Evolutionary conservation across 2,329 filamentous ascomycete genomes (phyloP).

Genomic region (Fusarium sulawesiense): DNA sequence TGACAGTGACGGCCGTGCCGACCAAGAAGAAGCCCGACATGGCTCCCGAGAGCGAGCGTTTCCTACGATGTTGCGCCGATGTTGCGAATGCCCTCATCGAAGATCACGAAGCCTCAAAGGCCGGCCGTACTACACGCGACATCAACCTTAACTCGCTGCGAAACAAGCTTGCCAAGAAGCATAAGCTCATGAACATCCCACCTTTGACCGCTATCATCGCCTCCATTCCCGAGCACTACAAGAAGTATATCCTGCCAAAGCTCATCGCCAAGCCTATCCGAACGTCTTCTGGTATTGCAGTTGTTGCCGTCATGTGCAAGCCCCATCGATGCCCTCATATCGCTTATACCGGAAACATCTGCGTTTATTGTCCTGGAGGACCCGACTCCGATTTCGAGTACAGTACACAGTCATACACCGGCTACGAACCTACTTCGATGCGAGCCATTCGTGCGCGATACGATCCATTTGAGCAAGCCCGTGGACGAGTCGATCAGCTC

Average conservation of each 20-base stretch:
- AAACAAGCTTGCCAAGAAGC: conserved; percentile 90
- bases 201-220: conserved; percentile 97
- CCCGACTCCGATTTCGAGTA: conserved; percentile 99
- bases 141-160: conserved; percentile 92
- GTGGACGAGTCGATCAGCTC: conserved; percentile 95
- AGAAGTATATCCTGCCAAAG: conserved; percentile 98
- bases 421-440: conserved; percentile 99
- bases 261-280: conserved; percentile 96
- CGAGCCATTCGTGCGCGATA: conserved; percentile 96
- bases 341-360: conserved; percentile 98
- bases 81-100: conserved; percentile 94
- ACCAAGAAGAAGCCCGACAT: conserved; percentile 80
- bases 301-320: conserved; percentile 99
- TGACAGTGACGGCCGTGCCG: conserved; percentile 71
- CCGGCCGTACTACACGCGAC: conserved; percentile 81
- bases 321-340: conserved; percentile 98
- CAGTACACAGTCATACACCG: conserved; percentile 98
- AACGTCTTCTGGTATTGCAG: conserved; percentile 95
- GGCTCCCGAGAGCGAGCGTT: conserved; percentile 93
- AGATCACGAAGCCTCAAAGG: conserved; percentile 85
- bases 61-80: conserved; percentile 92
- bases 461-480: conserved; percentile 96
- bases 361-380: conserved; percentile 97
- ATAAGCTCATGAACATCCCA: conserved; percentile 86
- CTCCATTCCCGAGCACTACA: conserved; percentile 98